Evolutionary conservation across 257 asterid genomes (phyloP).

Genomic region (Penstemon newberryi): DNA sequence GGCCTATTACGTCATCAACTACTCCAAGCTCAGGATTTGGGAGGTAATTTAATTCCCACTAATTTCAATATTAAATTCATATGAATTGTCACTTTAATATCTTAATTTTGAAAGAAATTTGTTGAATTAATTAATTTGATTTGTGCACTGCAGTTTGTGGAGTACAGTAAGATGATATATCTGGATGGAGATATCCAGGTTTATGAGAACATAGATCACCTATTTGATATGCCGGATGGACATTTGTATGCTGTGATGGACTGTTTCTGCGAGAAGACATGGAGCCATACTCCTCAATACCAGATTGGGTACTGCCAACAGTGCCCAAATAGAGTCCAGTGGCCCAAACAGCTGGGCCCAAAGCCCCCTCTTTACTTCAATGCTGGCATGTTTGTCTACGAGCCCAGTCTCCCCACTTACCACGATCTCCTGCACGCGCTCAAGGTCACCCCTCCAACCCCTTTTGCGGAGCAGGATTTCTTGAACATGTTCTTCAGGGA

Average conservation of each 20-base stretch:
- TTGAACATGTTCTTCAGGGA: conserved; percentile 46
- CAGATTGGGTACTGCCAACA: conserved; percentile 56
- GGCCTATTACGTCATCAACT: conserved; percentile 60
- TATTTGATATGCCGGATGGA: conserved; percentile 42
- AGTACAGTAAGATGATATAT: conserved; percentile 59
- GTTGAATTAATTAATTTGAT: too few relatives aligned
- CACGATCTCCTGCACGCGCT: conserved; percentile 42
- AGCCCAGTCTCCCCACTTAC: conserved; percentile 52
- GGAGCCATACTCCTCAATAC: conserved; percentile 46
- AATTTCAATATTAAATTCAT: too few relatives aligned
- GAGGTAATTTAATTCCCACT: conserved; percentile 55
- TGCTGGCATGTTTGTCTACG: conserved; percentile 56
- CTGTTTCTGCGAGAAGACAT: conserved; percentile 56
- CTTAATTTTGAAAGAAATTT: too few relatives aligned
- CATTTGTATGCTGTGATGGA: conserved; percentile 54
- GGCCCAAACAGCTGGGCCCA: conserved; percentile 48
- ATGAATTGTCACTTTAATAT: too few relatives aligned
- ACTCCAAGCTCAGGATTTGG: conserved; percentile 61
- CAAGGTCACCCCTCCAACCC: conserved; percentile 40
- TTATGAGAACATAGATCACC: conserved; percentile 47
- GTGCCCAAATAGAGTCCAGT: conserved; percentile 36
- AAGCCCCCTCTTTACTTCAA: conserved; percentile 53
- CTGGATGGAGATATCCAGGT: conserved; percentile 60
- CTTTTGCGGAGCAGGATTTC: conserved; percentile 61
- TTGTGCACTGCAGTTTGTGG: conserved; percentile 38